Conservation (phyloP, 148 eudicot genomes). For the Euryodendron excelsum region DNA sequence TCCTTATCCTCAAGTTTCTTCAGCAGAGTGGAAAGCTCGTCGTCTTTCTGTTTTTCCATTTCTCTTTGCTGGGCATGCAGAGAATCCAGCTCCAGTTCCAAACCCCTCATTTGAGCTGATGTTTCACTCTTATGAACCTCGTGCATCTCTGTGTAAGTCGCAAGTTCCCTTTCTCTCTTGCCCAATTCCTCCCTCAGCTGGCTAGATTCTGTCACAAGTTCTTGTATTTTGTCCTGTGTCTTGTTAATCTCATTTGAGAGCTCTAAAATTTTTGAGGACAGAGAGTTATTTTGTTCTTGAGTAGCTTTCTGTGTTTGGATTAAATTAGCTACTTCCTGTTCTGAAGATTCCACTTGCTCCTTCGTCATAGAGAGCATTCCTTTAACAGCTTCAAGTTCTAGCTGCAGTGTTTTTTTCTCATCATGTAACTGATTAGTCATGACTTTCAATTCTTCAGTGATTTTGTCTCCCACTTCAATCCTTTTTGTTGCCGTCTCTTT, state of each 20-base stretch:
- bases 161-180: slow-evolving; percentile 12
- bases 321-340: slow-evolving; percentile 45
- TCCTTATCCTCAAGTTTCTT: slow-evolving; percentile 9
- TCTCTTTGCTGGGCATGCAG: slow-evolving; percentile 7
- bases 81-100: slow-evolving; percentile 2
- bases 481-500: slow-evolving; percentile 45
- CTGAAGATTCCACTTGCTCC: slow-evolving; percentile 45
- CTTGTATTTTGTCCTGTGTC: slow-evolving; percentile 23
- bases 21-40: slow-evolving; percentile 12
- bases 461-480: slow-evolving; percentile 44
- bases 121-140: slow-evolving; percentile 12
- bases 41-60: slow-evolving; percentile 11
- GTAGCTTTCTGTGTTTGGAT: slow-evolving; percentile 35
- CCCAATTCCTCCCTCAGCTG: slow-evolving; percentile 22
- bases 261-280: slow-evolving; percentile 46
- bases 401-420: slow-evolving; percentile 49
- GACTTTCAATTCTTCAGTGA: slow-evolving; percentile 38
- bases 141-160: slow-evolving; percentile 9
- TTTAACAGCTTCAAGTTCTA: slow-evolving; percentile 42
- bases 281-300: slow-evolving; percentile 50
- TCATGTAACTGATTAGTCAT: slow-evolving; percentile 17
- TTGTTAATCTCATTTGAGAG: slow-evolving; percentile 46
- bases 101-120: background rate
- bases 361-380: slow-evolving; percentile 30
- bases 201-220: slow-evolving; percentile 16